phyloP scores from a whole-genome alignment of 495 filamentous ascomycete species.

The Podospora pseudocomata region DNA sequence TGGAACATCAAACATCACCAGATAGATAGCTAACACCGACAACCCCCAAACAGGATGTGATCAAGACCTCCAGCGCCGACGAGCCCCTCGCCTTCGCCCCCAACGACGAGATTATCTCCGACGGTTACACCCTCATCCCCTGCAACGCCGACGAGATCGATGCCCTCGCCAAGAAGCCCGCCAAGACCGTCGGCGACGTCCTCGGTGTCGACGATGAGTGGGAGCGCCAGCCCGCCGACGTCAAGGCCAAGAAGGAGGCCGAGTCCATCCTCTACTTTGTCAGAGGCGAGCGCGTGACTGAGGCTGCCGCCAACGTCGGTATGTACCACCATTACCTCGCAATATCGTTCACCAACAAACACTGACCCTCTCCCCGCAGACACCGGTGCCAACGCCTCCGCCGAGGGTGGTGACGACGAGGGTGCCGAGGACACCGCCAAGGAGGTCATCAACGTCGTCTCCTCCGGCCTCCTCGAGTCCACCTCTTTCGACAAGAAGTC shows the following conservation, averaged over 20 bases:
- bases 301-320: slow-evolving; percentile 71
- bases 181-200: slow-evolving; percentile 53
- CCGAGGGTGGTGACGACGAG: slow-evolving; percentile 81
- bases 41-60: background rate
- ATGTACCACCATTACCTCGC: slow-evolving; percentile 23
- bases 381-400: slow-evolving; percentile 94
- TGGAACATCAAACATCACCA: background rate
- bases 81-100: background rate
- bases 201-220: slow-evolving; percentile 97
- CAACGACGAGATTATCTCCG: slow-evolving; percentile 3
- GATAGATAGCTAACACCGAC: background rate
- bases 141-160: slow-evolving; percentile 4
- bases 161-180: slow-evolving; percentile 5
- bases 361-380: slow-evolving; percentile 45
- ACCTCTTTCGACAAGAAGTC: slow-evolving; percentile 79
- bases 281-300: slow-evolving; percentile 67
- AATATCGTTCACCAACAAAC: background rate
- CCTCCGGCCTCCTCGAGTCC: slow-evolving; percentile 82
- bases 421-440: slow-evolving; percentile 60
- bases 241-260: slow-evolving; percentile 75
- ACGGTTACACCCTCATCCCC: slow-evolving; percentile 15
- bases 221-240: slow-evolving; percentile 71
- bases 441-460: slow-evolving; percentile 89
- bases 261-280: slow-evolving; percentile 48
- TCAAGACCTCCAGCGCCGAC: background rate